Evolutionary conservation across 306 rosid genomes (phyloP), one percentile per base, ranked within the genome.

Genomic region (Corylus avellana): DNA sequence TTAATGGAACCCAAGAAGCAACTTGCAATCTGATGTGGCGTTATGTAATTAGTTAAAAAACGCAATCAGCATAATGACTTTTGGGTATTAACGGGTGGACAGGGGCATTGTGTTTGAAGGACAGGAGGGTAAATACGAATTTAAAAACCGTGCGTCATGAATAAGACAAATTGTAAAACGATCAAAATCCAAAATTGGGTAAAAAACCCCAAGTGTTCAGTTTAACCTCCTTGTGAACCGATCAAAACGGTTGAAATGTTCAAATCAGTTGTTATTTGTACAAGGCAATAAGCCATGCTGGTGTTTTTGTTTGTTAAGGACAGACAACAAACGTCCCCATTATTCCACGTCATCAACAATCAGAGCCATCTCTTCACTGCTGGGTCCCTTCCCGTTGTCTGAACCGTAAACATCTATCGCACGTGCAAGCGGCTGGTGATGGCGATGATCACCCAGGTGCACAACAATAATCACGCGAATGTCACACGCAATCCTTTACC

Each of bases 391-490:
- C 8, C 7, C 8, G 9, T 74, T 72, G 7, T 72, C n/a, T 12
- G 42, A 7, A 8, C 29, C 8, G 11, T 56, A n/a, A 18, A 75
- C 72, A 76, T 64, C 57, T 0, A 29, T 42, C 53, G 73, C 85
- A 77, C 78, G 81, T 86, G 85, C 70, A 18, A 12, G 72, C 27
- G 2, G 46, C 57, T 51, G 76, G 82, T 57, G 63, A 22, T 37
- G 77, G 18, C 20, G 78, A 76, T 58, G 76, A 81, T 64, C 69
- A 49, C 72, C 61, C 53, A 71, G 72, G 66, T 76, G 78, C 56
- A 69, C 72, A 77, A 17, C 70, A 57, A 85, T 79, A 35, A 85
- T 75, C 82, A 64, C 55, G 80, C 74, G 57, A 32, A 79, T 46
- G 82, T 79, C 55, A n/a, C 75, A 79, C 17, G 35, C 35, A 32